Conservation (phyloP, 1,284 basidiomycete species). For the Ceratobasidium sp. region DNA sequence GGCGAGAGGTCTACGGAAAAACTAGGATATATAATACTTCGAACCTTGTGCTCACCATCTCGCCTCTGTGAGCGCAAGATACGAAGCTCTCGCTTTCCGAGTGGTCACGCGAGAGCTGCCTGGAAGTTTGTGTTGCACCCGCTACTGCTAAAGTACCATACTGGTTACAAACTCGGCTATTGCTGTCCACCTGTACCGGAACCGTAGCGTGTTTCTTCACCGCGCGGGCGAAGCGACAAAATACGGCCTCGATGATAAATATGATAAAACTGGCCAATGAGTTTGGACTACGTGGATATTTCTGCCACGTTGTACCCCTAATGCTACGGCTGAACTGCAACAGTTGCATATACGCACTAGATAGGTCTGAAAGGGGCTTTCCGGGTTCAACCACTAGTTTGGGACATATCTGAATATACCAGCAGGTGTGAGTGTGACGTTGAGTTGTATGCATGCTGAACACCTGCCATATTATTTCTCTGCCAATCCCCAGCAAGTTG, state of each 20-base stretch:
- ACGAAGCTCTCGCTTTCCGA: constrained; percentile 35
- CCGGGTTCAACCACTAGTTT: neutral
- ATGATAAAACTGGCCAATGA: constrained; percentile 14
- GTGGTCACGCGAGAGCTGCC: constrained; percentile 24
- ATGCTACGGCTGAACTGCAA: neutral
- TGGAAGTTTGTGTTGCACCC: constrained; percentile 10
- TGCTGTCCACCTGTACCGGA: neutral
- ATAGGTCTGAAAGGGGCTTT: neutral
- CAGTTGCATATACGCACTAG: neutral
- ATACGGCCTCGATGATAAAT: neutral
- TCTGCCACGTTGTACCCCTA: neutral
- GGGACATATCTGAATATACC: neutral
- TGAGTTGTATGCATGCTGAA: neutral
- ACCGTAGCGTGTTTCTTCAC: neutral
- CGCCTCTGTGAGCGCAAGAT: neutral
- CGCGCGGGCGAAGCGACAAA: constrained; percentile 13
- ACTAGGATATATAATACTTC: constrained; percentile 30
- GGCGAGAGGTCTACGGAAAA: constrained; percentile 8
- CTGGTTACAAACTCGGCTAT: constrained; percentile 11
- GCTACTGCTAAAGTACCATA: neutral
- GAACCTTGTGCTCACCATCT: constrained; percentile 37
- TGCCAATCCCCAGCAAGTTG: neutral
- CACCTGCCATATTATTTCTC: neutral
- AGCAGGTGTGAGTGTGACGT: neutral
- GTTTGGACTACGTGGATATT: constrained; percentile 17